A percentile compares a stretch with the other conserved stretches of the same genome.
Conservation (phyloP, 305 asterid genomes). For the Plantago lanceolata region DNA sequence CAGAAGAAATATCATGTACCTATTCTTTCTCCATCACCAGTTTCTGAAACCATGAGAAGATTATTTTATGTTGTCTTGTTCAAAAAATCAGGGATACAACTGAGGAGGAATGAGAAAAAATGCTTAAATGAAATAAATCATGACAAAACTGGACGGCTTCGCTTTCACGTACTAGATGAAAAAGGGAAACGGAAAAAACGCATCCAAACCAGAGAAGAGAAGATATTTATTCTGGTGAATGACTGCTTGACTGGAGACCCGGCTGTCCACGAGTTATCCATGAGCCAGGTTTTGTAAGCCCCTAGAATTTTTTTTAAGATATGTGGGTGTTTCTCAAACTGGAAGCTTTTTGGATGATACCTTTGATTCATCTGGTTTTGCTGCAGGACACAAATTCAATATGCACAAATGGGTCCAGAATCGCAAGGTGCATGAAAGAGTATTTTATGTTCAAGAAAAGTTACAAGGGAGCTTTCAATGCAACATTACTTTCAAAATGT, state of each 20-base stretch:
- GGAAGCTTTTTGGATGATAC: slow-evolving; percentile 18
- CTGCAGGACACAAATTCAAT: slow-evolving; percentile 72
- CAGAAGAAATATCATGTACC: slow-evolving; percentile 87
- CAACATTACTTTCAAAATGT: slow-evolving; percentile 59
- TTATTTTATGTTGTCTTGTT: slow-evolving; percentile 11
- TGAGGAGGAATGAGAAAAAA: slow-evolving; percentile 92
- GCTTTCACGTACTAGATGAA: slow-evolving; percentile 81
- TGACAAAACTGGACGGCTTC: slow-evolving; percentile 85
- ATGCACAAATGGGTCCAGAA: slow-evolving; percentile 88
- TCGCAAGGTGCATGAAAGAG: slow-evolving; percentile 97
- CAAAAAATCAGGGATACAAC: slow-evolving; percentile 87
- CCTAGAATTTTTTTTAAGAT: slow-evolving; percentile 19
- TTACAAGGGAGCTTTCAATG: slow-evolving; percentile 75
- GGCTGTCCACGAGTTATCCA: slow-evolving; percentile 75
- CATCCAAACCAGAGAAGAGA: slow-evolving; percentile 91
- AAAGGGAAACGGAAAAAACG: slow-evolving; percentile 85
- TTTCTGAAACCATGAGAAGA: slow-evolving; percentile 14
- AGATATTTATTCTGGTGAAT: slow-evolving; percentile 82
- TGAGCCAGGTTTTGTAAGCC: slow-evolving; percentile 70
- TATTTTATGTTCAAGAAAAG: slow-evolving; percentile 70
- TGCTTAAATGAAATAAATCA: slow-evolving; percentile 77
- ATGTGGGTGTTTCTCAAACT: not conserved
- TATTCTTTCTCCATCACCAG: slow-evolving; percentile 22
- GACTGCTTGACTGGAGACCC: slow-evolving; percentile 98
- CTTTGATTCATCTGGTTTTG: slow-evolving; percentile 22